Percentiles rank a stretch among this genome's conserved stretches.
phyloP scores from a whole-genome alignment of 306 rosid genomes.

The Vicia faba region DNA sequence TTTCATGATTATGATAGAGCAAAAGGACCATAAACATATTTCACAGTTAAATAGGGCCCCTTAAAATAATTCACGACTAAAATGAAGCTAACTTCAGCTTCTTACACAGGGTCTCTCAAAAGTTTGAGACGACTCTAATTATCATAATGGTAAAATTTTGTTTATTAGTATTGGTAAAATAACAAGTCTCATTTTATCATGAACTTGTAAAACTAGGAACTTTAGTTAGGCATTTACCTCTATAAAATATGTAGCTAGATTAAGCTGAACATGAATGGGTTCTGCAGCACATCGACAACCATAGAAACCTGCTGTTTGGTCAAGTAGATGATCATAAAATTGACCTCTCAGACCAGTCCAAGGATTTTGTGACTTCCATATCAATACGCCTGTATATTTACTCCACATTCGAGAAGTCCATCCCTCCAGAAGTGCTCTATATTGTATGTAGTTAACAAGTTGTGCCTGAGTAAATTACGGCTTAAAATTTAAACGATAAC shows the following conservation, averaged over 20 bases:
- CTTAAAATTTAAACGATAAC: slow-evolving; percentile 26
- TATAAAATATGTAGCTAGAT: slow-evolving; percentile 68
- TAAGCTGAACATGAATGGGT: slow-evolving; percentile 89
- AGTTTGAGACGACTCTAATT: no score
- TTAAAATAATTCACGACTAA: no score
- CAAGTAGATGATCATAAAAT: slow-evolving; percentile 91
- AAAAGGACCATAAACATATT: no score
- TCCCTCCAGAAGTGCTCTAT: slow-evolving; percentile 90
- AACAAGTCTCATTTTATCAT: background rate
- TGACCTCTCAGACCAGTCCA: slow-evolving; percentile 99
- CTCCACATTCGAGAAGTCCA: slow-evolving; percentile 93
- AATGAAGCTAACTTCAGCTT: no score
- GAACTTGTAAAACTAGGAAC: slow-evolving; percentile 22
- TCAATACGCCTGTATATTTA: slow-evolving; percentile 88
- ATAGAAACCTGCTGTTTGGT: slow-evolving; percentile 94
- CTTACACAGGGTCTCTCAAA: no score
- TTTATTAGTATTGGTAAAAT: background rate
- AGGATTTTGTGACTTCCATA: slow-evolving; percentile 97
- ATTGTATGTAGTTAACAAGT: slow-evolving; percentile 86
- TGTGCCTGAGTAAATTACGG: slow-evolving; percentile 68
- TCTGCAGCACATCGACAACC: slow-evolving; percentile 93
- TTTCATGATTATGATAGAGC: no score
- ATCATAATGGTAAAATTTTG: background rate
- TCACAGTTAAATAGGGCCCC: no score
- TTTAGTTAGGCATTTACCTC: slow-evolving; percentile 55